Percentiles rank a stretch among this genome's conserved stretches.
These are phyloP conservation scores for Geranium rotundifolium DNA, from an alignment of 345 rosid species.

Conservation along the genomic window DNA sequence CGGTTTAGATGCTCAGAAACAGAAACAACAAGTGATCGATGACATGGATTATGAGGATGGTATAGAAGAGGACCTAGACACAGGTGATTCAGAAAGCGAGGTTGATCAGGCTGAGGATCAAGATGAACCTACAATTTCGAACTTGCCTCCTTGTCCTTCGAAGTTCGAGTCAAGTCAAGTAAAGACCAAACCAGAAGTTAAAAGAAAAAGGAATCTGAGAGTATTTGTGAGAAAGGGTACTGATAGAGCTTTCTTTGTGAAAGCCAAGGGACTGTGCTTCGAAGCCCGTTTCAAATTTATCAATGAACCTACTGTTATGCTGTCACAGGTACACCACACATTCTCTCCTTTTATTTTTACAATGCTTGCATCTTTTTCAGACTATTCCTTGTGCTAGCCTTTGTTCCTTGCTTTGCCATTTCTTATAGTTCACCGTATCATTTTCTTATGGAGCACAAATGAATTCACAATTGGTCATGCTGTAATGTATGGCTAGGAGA, in stretches of 20 bases:
- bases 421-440: too few species aligned
- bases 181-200: conserved; percentile 16
- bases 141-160: conserved; percentile 8
- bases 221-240: conserved; percentile 9
- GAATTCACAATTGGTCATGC: too few species aligned
- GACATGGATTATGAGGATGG: conserved; percentile 73
- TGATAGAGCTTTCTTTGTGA: conserved; percentile 44
- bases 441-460: too few species aligned
- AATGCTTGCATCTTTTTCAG: too few species aligned
- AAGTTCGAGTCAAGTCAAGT: conserved; percentile 12
- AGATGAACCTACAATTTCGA: conserved; percentile 10
- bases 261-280: conserved; percentile 31
- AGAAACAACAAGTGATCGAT: conserved; percentile 41
- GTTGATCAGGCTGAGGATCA: conserved; percentile 21
- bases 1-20: conserved; percentile 67
- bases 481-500: too few species aligned
- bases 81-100: conserved; percentile 20
- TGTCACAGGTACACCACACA: conserved; percentile 54
- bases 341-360: not conserved
- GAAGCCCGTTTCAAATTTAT: conserved; percentile 67
- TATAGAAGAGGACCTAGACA: conserved; percentile 23
- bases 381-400: too few species aligned
- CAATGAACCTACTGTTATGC: conserved; percentile 67
- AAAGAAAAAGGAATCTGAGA: conserved; percentile 21
- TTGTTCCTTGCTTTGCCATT: too few species aligned